These are phyloP conservation scores for Agaricus subrufescens DNA, from an alignment of 768 basidiomycete genomes.

Conservation along the genomic window DNA sequence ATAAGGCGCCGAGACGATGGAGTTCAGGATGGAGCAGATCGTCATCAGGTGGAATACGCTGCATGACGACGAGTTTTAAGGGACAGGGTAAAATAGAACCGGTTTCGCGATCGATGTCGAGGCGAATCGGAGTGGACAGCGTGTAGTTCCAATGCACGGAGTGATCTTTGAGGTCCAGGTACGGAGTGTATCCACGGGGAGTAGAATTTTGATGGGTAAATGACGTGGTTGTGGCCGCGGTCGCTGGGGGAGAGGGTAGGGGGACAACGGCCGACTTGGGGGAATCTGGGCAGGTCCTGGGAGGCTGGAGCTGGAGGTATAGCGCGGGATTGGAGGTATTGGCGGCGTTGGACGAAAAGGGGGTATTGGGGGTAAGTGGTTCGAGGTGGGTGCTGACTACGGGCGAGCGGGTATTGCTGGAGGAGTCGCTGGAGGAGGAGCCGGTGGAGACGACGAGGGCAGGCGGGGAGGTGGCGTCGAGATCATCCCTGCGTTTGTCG, in stretches of 20 bases:
- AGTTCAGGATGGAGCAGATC: constrained; percentile 47
- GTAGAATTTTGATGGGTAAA: constrained; percentile 21
- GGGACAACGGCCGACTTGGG: too few species aligned
- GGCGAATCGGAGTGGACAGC: constrained; percentile 52
- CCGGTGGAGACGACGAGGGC: constrained; percentile 13
- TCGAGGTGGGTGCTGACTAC: constrained; percentile 11
- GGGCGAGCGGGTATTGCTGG: constrained; percentile 7
- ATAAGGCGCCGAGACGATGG: constrained; percentile 58
- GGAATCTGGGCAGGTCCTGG: background rate
- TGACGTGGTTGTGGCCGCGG: background rate
- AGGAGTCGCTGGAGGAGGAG: background rate
- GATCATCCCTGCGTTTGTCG: constrained; percentile 12
- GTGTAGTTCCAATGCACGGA: constrained; percentile 57
- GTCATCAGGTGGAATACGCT: constrained; percentile 56
- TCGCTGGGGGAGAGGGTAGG: constrained; percentile 7
- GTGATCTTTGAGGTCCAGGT: constrained; percentile 58
- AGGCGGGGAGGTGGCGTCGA: constrained; percentile 7
- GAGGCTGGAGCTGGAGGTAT: background rate
- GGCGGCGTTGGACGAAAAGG: constrained; percentile 11
- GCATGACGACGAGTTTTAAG: constrained; percentile 62
- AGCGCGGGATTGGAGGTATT: constrained; percentile 3
- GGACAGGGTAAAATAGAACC: constrained; percentile 51
- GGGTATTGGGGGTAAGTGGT: constrained; percentile 10
- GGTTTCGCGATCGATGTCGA: constrained; percentile 51
- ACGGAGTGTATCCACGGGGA: constrained; percentile 58